phyloP scores from a whole-genome alignment of 108 stramenopile species.

The Tribonema minus region DNA sequence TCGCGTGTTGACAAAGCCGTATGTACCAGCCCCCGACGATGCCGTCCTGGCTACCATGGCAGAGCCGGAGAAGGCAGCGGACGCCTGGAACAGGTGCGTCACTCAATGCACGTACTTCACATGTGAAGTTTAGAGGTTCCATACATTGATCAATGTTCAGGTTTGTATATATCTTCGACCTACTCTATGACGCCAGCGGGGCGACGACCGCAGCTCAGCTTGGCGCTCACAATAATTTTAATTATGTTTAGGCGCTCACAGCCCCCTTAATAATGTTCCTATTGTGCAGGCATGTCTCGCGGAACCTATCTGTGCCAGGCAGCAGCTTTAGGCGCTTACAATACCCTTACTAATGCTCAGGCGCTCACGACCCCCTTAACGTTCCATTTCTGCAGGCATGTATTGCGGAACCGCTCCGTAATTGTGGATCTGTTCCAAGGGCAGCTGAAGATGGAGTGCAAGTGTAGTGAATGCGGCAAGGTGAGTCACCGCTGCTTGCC shows the following conservation, averaged over 20 bases:
- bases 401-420: slow-evolving; percentile 73
- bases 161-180: no score
- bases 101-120: no score
- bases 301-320: not conserved
- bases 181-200: no score
- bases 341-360: not conserved
- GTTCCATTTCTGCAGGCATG: slow-evolving; percentile 50
- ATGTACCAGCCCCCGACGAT: slow-evolving; percentile 77
- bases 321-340: not conserved
- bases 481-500: not conserved
- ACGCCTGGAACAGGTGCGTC: slow-evolving; percentile 79
- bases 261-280: no score
- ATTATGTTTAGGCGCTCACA: no score
- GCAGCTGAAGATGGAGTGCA: slow-evolving; percentile 77
- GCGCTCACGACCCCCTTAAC: not conserved
- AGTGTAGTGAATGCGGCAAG: slow-evolving; percentile 58
- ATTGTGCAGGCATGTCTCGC: no score
- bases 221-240: no score
- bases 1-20: slow-evolving; percentile 82
- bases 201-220: no score
- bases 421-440: slow-evolving; percentile 92
- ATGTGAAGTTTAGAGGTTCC: no score
- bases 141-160: no score
- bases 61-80: slow-evolving; percentile 71
- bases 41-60: slow-evolving; percentile 56